Base-by-base conservation (phyloP, 2,329 filamentous ascomycete species). In the Exophiala lecanii-corni region DNA sequence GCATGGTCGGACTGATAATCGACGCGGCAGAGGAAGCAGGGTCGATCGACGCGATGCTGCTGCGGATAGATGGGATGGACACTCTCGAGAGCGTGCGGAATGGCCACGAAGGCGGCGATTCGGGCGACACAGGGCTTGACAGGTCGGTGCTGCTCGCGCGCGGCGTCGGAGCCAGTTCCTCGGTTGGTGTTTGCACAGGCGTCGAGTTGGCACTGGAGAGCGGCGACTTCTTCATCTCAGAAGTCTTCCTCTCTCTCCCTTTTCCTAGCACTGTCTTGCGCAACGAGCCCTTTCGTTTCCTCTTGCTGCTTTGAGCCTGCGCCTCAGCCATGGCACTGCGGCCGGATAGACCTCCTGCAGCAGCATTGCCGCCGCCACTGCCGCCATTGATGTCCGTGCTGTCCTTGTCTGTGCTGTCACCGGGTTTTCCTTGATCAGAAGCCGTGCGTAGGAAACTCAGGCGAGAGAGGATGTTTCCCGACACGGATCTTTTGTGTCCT, bases 211-310 rank as follows among this genome's bases (percentile, higher is more conserved):
- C 35, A 43, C 50, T 63, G 53, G 49, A 65, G 51, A 50, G 61
- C 41, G 56, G 59, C 50, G 59, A 64, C 41, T 70, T 75, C 63
- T 66, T 43, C 80, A 79, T 53, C 68, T 75, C 57, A 4, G 55
- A 55, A 3, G 66, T 73, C 55, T 78, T 79, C 47, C 76, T 73
- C 62, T 77, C 80, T 41, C 74, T 78, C 49, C 83, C 82, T 50
- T 84, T 84, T 12, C 87, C 86, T 13, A 95, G 73, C 36, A 95
- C 71, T 9, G 86, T 87, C 65, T 95, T 95, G 47, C 89, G 78
- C 61, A 96, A 71, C 9, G 89, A 95, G 3, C 88, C 89, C 60
- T 85, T 86, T 47, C 89, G 79, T 56, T 82, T 81, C 35, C 79
- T 79, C 61, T 73, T 71, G 42, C 61, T 75, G 45, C 74, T 69